Conservation (phyloP, 192 early-diverging fungal species). For the Funneliformis mosseae region DNA sequence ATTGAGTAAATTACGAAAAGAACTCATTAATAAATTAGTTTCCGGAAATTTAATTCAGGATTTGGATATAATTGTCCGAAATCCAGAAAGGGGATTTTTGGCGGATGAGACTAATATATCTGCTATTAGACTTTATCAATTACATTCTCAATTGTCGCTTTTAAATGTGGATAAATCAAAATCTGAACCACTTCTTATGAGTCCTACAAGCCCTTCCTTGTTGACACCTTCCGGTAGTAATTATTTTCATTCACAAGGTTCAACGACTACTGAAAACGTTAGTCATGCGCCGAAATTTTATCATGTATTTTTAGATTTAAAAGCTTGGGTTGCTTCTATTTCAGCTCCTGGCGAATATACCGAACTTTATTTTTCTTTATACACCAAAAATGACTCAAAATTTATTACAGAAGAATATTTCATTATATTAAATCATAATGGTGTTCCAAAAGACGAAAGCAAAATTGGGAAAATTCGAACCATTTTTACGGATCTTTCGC, state of each 20-base stretch:
- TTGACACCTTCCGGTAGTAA: not conserved
- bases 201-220: not conserved
- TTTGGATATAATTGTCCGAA: conserved; percentile 59
- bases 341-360: conserved; percentile 63
- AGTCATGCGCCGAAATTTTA: conserved; percentile 34
- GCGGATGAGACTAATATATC: conserved; percentile 58
- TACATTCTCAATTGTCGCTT: conserved; percentile 43
- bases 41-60: conserved; percentile 57
- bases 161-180: conserved; percentile 31
- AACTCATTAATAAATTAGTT: conserved; percentile 58
- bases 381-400: conserved; percentile 46
- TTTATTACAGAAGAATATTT: conserved; percentile 65
- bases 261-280: not conserved
- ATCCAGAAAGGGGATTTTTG: conserved; percentile 60
- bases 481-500: conserved; percentile 60
- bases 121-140: conserved; percentile 57
- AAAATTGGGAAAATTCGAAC: conserved; percentile 53
- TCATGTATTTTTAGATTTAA: conserved; percentile 63
- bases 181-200: conserved; percentile 3
- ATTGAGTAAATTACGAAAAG: conserved; percentile 52
- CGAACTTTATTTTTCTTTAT: conserved; percentile 64
- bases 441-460: conserved; percentile 51
- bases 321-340: conserved; percentile 55
- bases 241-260: not conserved
- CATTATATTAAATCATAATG: conserved; percentile 57